phyloP scores from a whole-genome alignment of 1,284 basidiomycete genomes.

The Coniophora puteana region DNA sequence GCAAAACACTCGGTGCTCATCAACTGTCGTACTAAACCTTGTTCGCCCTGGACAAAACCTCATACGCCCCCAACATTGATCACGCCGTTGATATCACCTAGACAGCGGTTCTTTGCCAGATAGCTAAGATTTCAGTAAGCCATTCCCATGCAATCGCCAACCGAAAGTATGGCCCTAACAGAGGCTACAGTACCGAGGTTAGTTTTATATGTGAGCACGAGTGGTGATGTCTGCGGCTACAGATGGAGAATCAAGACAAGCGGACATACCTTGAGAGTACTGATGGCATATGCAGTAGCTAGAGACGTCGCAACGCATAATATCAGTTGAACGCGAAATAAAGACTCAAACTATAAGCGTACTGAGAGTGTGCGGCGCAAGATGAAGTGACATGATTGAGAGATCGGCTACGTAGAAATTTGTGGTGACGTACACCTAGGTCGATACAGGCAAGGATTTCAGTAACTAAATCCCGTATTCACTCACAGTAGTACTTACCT shows the following conservation, averaged over 20 bases:
- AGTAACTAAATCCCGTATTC: neutral
- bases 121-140: too few relatives aligned
- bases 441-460: neutral
- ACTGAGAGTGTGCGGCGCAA: constrained; percentile 17
- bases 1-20: too few relatives aligned
- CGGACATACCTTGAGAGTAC: constrained; percentile 6
- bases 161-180: too few relatives aligned
- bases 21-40: too few relatives aligned
- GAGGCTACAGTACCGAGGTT: too few relatives aligned
- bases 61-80: too few relatives aligned
- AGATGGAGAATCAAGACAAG: neutral
- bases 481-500: constrained; percentile 25
- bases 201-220: too few relatives aligned
- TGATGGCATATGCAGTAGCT: constrained; percentile 18
- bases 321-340: neutral
- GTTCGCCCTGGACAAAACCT: too few relatives aligned
- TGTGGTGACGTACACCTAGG: constrained; percentile 26
- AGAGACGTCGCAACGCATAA: neutral
- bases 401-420: constrained; percentile 29
- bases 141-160: too few relatives aligned
- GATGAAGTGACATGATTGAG: constrained; percentile 19
- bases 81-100: too few relatives aligned
- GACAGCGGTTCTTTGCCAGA: too few relatives aligned
- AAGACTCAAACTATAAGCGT: neutral
- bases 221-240: constrained; percentile 7